These are phyloP conservation scores for Cyclaneusma minus DNA, from an alignment of 2,329 filamentous ascomycete genomes.

Conservation along the genomic window DNA sequence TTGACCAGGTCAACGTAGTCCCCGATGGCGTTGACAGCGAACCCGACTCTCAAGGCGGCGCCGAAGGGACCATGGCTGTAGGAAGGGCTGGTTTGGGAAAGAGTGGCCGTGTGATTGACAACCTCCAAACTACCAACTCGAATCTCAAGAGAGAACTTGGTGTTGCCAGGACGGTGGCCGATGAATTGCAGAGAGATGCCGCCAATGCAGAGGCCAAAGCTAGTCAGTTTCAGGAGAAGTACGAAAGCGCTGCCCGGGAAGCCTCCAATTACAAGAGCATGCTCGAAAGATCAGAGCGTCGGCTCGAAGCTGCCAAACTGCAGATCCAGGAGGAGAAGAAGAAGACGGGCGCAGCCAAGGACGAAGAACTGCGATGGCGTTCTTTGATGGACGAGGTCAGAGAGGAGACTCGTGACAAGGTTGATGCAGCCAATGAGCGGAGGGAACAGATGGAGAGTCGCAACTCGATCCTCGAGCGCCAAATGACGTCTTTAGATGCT, in stretches of 20 bases:
- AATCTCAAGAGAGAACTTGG: conserved; percentile 58
- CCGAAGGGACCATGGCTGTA: no score
- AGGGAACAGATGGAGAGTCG: conserved; percentile 55
- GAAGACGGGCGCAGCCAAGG: conserved; percentile 41
- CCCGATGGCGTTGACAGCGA: no score
- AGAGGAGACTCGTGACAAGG: conserved; percentile 41
- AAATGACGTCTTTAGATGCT: no score
- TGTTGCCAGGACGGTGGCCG: conserved; percentile 46
- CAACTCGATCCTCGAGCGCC: conserved; percentile 49
- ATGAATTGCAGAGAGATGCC: conserved; percentile 55
- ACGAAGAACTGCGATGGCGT: conserved; percentile 44
- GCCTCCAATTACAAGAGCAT: conserved; percentile 57
- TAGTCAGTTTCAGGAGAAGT: conserved; percentile 50
- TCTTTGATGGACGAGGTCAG: conserved; percentile 47
- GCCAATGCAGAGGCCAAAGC: conserved; percentile 57
- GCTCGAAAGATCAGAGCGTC: conserved; percentile 57
- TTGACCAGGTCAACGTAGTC: no score
- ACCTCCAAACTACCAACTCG: conserved; percentile 68
- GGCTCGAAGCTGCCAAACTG: conserved; percentile 52
- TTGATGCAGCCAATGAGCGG: conserved; percentile 49
- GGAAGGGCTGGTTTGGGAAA: conserved; percentile 58
- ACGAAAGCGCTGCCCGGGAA: conserved; percentile 53
- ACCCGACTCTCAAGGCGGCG: no score
- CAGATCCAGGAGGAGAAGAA: conserved; percentile 49
- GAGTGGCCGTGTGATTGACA: conserved; percentile 66